Evolutionary conservation across 495 filamentous ascomycete genomes (phyloP), one percentile per base, ranked within the genome.

Genomic region (Penicillium ucsense): DNA sequence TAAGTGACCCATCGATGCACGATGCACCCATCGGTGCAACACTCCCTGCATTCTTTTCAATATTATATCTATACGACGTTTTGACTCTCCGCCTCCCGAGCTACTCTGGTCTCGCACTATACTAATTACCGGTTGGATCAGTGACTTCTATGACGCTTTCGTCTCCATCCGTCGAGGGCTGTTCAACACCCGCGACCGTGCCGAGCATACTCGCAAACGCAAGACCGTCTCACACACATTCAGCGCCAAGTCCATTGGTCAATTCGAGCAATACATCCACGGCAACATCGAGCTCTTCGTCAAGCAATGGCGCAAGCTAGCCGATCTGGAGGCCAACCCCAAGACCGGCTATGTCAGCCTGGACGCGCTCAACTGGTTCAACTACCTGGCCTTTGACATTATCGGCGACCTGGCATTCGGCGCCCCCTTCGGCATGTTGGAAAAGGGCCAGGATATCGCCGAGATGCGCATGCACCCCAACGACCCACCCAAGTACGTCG

Each of bases 191-290:
- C 78, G 89, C 31, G 81, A 90, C 69, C 78, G 89, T 42, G 68
- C 70, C 27, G 87, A 94, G 59, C 88, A 95, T 66, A 84, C 85
- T 3, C 82, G 89, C 59, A 95, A 95, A 75, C 80, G 89, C 43
- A 95, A 94, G 77, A 84, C 83, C 1, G 78, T 95, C 41, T 82
- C 87, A 1, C 87, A 94, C 63, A 91, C 86, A 11, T 95, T 95
- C 72, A 84, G 81, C 11, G 77, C 83, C 53, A 94, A 92, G 69
- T 82, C 76, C 12, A 76, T 95, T 51, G 71, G 75, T 50, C 83
- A 94, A 61, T 94, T 95, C 59, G 89, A 95, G 68, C 86, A 86
- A 47, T 95, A 91, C 66, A 91, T 94, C 61, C 77, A 85, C 58
- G 65, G 70, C 61, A 95, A 94, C 62, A 75, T 94, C 38, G 80